A percentile compares a stretch with the other conserved stretches of the same genome.
phyloP scores from a whole-genome alignment of 1,284 basidiomycete species.

The Irpex lacteus region DNA sequence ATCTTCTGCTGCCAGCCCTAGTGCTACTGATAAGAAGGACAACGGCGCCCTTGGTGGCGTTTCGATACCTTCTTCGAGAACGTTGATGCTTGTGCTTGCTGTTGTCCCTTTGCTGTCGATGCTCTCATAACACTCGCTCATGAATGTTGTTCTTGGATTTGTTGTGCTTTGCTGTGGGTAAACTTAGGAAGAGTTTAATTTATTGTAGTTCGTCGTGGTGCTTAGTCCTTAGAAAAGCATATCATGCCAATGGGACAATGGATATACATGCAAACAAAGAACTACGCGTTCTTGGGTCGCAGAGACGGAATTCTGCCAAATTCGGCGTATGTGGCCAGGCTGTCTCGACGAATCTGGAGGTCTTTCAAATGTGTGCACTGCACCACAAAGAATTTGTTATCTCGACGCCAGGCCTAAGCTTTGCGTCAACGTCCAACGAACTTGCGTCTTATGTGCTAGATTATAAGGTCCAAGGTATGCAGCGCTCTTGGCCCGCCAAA shows the following conservation, averaged over 20 bases:
- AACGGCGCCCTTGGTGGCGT: background rate
- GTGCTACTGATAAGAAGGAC: background rate
- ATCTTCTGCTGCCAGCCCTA: background rate
- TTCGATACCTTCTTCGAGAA: background rate
- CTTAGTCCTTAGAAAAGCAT: background rate
- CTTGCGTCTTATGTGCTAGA: background rate
- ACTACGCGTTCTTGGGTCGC: too few species aligned
- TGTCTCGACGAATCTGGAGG: too few species aligned
- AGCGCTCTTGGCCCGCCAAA: background rate
- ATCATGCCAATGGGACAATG: background rate
- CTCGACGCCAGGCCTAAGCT: background rate
- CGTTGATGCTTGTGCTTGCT: background rate
- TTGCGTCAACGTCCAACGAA: background rate
- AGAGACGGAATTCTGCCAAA: too few species aligned
- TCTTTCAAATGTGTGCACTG: too few species aligned
- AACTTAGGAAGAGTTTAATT: background rate
- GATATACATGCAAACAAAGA: background rate
- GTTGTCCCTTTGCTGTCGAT: slow-evolving; percentile 1
- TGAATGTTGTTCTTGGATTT: background rate
- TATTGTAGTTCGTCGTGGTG: background rate
- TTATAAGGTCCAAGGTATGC: background rate
- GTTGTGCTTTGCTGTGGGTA: background rate
- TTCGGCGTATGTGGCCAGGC: too few species aligned
- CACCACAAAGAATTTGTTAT: too few species aligned
- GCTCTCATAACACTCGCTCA: background rate